phyloP scores from a whole-genome alignment of 2,329 filamentous ascomycete genomes.

The Cercospora brassicicola region DNA sequence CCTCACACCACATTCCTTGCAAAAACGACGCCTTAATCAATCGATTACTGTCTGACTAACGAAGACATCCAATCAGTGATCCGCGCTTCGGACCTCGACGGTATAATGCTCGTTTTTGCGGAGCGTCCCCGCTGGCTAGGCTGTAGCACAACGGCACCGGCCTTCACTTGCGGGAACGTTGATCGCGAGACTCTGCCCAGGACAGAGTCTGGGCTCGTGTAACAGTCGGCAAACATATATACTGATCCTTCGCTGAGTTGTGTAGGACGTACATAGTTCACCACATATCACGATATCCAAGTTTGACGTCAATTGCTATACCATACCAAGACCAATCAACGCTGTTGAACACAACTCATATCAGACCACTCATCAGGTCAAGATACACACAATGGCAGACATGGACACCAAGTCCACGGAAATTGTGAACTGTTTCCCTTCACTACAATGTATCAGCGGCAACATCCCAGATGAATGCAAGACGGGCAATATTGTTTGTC shows the following conservation, averaged over 20 bases:
- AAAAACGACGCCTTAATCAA: constrained; percentile 14
- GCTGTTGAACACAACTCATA: neutral
- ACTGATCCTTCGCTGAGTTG: constrained; percentile 15
- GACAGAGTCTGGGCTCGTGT: constrained; percentile 8
- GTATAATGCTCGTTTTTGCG: constrained; percentile 14
- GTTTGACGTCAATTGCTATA: neutral
- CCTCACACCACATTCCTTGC: constrained; percentile 19
- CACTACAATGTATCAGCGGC: constrained; percentile 26
- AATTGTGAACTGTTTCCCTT: constrained; percentile 26
- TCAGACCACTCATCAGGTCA: neutral
- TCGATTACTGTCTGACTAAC: constrained; percentile 14
- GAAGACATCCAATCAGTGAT: constrained; percentile 8
- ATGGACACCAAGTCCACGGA: constrained; percentile 18
- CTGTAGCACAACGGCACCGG: constrained; percentile 15
- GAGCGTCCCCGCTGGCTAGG: constrained; percentile 14
- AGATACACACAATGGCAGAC: constrained; percentile 5
- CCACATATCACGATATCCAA: constrained; percentile 15
- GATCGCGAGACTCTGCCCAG: constrained; percentile 17
- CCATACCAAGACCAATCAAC: neutral
- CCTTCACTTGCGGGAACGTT: constrained; percentile 6
- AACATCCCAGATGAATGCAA: constrained; percentile 27
- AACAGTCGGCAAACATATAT: constrained; percentile 21
- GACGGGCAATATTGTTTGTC: constrained; percentile 24
- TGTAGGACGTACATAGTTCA: constrained; percentile 8
- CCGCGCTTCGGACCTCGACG: neutral